These are phyloP conservation scores for Epichloe elymi DNA, from an alignment of 2,329 filamentous ascomycete genomes.

Conservation along the genomic window DNA sequence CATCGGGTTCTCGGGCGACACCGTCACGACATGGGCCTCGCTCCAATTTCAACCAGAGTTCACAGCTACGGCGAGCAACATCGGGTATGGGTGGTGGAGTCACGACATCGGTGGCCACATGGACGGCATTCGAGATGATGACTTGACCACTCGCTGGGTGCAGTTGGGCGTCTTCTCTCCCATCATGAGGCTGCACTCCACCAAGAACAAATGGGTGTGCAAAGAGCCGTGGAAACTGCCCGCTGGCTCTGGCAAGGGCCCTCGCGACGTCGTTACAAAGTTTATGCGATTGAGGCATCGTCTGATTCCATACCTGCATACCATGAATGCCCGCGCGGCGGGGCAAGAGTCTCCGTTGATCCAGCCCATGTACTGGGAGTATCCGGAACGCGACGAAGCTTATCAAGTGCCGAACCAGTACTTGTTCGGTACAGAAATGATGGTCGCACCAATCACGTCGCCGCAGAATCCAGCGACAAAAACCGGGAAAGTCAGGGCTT, in stretches of 20 bases:
- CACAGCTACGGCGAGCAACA: conserved; percentile 52
- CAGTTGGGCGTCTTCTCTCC: conserved; percentile 50
- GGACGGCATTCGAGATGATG: conserved; percentile 40
- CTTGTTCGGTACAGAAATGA: conserved; percentile 41
- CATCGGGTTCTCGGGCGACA: conserved; percentile 51
- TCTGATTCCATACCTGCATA: conserved; percentile 47
- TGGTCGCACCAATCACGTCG: conserved; percentile 43
- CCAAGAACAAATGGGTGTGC: conserved; percentile 41
- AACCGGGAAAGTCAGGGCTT: conserved; percentile 34
- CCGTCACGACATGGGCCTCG: conserved; percentile 44
- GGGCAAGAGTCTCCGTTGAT: conserved; percentile 36
- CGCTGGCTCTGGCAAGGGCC: conserved; percentile 28
- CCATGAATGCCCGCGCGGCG: conserved; percentile 36
- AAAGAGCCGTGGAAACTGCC: conserved; percentile 47
- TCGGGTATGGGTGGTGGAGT: conserved; percentile 56
- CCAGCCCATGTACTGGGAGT: conserved; percentile 51
- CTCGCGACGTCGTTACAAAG: conserved; percentile 30
- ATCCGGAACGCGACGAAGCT: conserved; percentile 36
- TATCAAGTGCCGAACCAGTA: conserved; percentile 46
- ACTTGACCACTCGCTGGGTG: conserved; percentile 46
- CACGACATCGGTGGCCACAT: conserved; percentile 57
- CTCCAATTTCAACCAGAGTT: conserved; percentile 54
- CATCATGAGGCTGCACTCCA: conserved; percentile 47
- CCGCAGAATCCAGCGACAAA: conserved; percentile 33
- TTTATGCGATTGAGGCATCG: conserved; percentile 43